phyloP scores from a whole-genome alignment of 1,284 basidiomycete species.

The Cystobasidium pallidum region DNA sequence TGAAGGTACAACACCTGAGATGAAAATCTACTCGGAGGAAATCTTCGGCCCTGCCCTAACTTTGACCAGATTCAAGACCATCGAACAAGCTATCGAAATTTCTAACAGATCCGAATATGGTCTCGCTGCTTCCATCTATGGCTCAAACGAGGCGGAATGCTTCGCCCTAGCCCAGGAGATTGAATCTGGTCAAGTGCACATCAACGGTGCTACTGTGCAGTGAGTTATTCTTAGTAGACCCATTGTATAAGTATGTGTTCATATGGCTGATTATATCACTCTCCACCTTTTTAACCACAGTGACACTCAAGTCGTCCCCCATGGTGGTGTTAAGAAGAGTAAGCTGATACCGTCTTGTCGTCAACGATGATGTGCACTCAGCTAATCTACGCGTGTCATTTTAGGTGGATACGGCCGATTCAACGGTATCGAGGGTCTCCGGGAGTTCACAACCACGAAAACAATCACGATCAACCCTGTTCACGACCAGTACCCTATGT shows the following conservation, averaged over 20 bases:
- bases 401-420: constrained; percentile 21
- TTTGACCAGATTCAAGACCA: constrained; percentile 50
- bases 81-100: constrained; percentile 52
- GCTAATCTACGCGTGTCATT: not conserved
- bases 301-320: constrained; percentile 31
- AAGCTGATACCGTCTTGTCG: not conserved
- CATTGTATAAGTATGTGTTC: not conserved
- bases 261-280: not conserved
- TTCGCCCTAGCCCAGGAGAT: constrained; percentile 49
- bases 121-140: constrained; percentile 53
- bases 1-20: constrained; percentile 61
- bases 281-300: constrained; percentile 5
- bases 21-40: constrained; percentile 60
- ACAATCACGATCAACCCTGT: constrained; percentile 35
- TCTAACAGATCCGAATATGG: constrained; percentile 55
- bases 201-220: constrained; percentile 46
- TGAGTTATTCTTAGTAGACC: not conserved
- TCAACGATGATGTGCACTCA: too few species aligned
- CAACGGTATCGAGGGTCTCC: constrained; percentile 15
- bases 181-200: constrained; percentile 54
- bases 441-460: constrained; percentile 29
- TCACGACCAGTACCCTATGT: constrained; percentile 39
- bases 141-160: constrained; percentile 35
- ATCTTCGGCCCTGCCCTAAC: constrained; percentile 64
- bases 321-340: constrained; percentile 41